Evolutionary conservation across 2,329 filamentous ascomycete species (phyloP).

Genomic region (Cladosporium colombiae): DNA sequence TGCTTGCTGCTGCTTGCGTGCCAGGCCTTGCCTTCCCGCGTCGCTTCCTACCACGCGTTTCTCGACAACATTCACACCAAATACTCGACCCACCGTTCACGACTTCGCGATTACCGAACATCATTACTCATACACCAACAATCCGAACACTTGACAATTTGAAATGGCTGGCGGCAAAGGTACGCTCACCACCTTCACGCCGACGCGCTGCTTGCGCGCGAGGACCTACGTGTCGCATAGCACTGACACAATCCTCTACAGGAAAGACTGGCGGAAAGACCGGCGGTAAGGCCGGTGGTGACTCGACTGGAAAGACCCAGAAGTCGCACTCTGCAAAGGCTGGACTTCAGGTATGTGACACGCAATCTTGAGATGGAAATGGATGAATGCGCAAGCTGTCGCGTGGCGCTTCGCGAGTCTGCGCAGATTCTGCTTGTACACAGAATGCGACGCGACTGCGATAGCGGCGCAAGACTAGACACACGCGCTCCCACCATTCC

Average conservation of each 20-base stretch:
- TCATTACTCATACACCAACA: constrained; percentile 14
- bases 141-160: constrained; percentile 18
- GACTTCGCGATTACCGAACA: neutral
- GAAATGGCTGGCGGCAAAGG: constrained; percentile 86
- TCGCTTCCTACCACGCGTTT: constrained; percentile 3
- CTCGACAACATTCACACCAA: constrained; percentile 5
- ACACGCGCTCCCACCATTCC: constrained; percentile 1
- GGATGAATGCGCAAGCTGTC: neutral
- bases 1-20: neutral
- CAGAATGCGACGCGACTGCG: neutral
- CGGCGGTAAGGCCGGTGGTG: constrained; percentile 72
- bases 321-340: constrained; percentile 93
- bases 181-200: constrained; percentile 62
- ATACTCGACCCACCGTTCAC: neutral
- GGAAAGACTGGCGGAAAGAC: constrained; percentile 78
- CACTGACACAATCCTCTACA: constrained; percentile 38
- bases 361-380: constrained; percentile 7
- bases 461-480: constrained; percentile 6
- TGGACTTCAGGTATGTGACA: constrained; percentile 80
- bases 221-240: constrained; percentile 23
- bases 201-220: constrained; percentile 25
- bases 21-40: neutral
- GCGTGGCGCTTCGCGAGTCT: neutral
- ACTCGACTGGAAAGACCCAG: constrained; percentile 80
- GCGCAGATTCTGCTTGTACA: constrained; percentile 1